Percentiles rank a stretch among this genome's conserved stretches.
Evolutionary conservation across 257 asterid species (phyloP).

Genomic region (Nicotiana obtusifolia): DNA sequence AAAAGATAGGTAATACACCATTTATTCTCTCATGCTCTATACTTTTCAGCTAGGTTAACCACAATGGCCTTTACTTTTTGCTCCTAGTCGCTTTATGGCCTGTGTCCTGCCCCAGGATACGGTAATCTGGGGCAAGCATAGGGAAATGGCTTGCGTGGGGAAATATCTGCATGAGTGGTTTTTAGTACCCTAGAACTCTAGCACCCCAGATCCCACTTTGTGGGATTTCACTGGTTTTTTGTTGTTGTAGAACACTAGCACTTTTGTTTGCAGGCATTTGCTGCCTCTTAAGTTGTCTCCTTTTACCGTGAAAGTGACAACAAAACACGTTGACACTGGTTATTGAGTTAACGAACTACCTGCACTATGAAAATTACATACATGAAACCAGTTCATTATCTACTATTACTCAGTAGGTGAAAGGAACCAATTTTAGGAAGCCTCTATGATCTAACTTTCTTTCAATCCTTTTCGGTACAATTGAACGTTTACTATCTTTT

Average conservation of each 20-base stretch:
- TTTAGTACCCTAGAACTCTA: background rate
- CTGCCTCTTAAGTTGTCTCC: background rate
- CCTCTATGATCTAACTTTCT: background rate
- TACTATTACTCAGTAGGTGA: background rate
- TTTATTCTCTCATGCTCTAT: background rate
- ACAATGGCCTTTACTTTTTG: slow-evolving; percentile 2
- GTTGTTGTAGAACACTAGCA: background rate
- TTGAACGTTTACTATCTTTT: background rate
- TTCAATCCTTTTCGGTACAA: background rate
- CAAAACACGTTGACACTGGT: background rate
- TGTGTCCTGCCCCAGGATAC: background rate
- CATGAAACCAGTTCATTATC: background rate
- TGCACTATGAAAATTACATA: background rate
- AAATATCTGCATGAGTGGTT: background rate
- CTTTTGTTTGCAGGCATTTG: background rate
- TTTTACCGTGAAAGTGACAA: background rate
- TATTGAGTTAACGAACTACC: background rate
- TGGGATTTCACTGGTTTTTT: no score
- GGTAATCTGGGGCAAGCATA: background rate
- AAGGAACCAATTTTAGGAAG: background rate
- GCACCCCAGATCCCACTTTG: no score
- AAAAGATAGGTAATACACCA: slow-evolving; percentile 45
- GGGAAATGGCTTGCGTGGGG: background rate
- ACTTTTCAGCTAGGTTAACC: background rate
- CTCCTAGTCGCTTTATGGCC: background rate